Evolutionary conservation across 176 grass and related monocot genomes (phyloP), one percentile per base, ranked within the genome.

Genomic region (Saccharum officinarum): DNA sequence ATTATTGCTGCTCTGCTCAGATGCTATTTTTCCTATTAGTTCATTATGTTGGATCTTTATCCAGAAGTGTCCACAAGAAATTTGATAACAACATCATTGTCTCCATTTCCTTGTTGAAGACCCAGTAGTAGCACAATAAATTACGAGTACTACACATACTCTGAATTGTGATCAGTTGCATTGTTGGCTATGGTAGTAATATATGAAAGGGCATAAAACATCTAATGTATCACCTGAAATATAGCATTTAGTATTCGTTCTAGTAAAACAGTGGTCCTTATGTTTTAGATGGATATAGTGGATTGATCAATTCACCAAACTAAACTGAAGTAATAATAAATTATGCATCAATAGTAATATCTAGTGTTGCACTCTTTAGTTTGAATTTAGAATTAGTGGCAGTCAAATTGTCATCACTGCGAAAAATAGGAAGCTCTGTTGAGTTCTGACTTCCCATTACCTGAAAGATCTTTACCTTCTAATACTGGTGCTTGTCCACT

Each of bases 381-480:
- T 79, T 26, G 9, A 76, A 70, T 71, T 63, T 47, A 72, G 30
- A 65, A 41, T 33, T 42, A 33, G 47, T 76, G 37, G 55, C 37
- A 85, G 4, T 70, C 69, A 46, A 67, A 61, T 20, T 62, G 17
- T 13, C 61, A 75, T 85, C 17, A 69, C 15, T 40, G 4, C 67
- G 1, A 60, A 40, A 15, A 60, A 59, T 31, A 28, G 36, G 49
- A 26, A 20, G n/a, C 38, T 62, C 81, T 61, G 6, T n/a, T 65
- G 28, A 59, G 11, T 44, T 79, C 86, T 76, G 28, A 17, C 20
- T 69, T 75, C 76, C 37, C 20, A 18, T 10, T 82, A 47, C 49
- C 61, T 2, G 77, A 52, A 85, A 85, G 8, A 82, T 85, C 49
- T 68, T 79, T 75, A 33, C 10, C 23, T 82, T 83, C 71, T 85